Percentiles rank a stretch among this genome's conserved stretches.
Evolutionary conservation across 495 filamentous ascomycete genomes (phyloP).

Genomic region (Astrothelium macrocarpum): DNA sequence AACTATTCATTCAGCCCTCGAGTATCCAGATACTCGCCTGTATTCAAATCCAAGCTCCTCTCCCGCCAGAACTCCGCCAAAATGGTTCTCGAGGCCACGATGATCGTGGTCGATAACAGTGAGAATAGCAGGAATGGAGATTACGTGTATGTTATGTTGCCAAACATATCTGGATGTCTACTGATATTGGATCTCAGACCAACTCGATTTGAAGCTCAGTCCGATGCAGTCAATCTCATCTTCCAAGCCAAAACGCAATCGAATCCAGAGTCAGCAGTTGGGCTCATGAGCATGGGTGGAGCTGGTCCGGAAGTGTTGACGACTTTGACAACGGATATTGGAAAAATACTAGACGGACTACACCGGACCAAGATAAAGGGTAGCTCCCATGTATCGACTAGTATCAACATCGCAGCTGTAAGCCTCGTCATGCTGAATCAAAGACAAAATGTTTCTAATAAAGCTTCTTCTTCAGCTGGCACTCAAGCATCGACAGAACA

Average conservation of each 20-base stretch:
- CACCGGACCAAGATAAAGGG: conserved; percentile 92
- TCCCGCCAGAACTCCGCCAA: conserved; percentile 31
- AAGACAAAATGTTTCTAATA: conserved; percentile 8
- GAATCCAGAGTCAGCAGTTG: conserved; percentile 93
- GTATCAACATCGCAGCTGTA: conserved; percentile 89
- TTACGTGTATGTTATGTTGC: conserved; percentile 50
- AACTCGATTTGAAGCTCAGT: conserved; percentile 88
- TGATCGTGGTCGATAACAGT: conserved; percentile 93
- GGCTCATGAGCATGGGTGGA: conserved; percentile 97
- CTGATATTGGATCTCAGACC: conserved; percentile 41
- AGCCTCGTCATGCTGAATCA: conserved; percentile 28
- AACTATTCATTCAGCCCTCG: not conserved
- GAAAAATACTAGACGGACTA: conserved; percentile 86
- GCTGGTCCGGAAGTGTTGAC: conserved; percentile 93
- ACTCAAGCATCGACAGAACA: conserved; percentile 97
- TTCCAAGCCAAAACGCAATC: conserved; percentile 88
- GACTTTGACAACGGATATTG: conserved; percentile 88
- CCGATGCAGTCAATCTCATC: conserved; percentile 88
- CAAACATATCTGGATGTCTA: not conserved
- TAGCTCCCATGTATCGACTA: conserved; percentile 74
- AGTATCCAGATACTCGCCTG: no score
- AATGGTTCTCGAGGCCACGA: conserved; percentile 65
- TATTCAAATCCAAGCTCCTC: no score
- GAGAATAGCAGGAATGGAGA: conserved; percentile 97
- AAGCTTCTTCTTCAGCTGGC: conserved; percentile 54